These are phyloP conservation scores for Cryphonectria nitschkei DNA, from an alignment of 2,329 filamentous ascomycete species.

Conservation along the genomic window DNA sequence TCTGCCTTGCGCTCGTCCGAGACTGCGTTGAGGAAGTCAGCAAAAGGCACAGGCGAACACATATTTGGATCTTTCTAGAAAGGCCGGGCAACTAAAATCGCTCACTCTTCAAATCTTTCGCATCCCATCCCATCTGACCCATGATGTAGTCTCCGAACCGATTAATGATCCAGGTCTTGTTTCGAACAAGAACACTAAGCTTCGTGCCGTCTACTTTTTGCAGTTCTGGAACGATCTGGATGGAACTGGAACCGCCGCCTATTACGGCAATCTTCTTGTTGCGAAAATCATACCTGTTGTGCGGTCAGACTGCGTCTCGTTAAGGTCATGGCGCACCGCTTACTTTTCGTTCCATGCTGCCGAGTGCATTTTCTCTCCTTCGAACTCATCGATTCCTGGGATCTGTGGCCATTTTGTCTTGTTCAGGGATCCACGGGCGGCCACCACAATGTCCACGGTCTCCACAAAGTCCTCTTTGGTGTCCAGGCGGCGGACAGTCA, in stretches of 20 bases:
- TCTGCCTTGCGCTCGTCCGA: conserved; percentile 3
- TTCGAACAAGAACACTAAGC: not conserved
- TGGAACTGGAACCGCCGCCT: conserved; percentile 38
- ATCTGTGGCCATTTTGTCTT: conserved; percentile 34
- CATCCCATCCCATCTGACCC: conserved; percentile 12
- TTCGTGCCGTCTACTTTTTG: not conserved
- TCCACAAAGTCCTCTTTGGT: conserved; percentile 13
- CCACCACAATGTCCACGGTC: conserved; percentile 16
- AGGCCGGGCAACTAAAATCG: not conserved
- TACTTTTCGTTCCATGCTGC: conserved; percentile 33
- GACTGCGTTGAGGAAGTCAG: conserved; percentile 3
- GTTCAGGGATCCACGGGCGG: conserved; percentile 18
- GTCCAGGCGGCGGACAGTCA: not conserved
- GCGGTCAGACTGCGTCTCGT: conserved; percentile 3
- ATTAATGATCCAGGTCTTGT: conserved; percentile 14
- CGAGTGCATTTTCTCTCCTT: conserved; percentile 37
- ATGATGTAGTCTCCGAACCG: conserved; percentile 13
- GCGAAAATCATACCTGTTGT: conserved; percentile 16
- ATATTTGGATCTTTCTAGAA: not conserved
- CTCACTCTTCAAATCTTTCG: not conserved
- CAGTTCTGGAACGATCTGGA: conserved; percentile 36
- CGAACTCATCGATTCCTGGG: conserved; percentile 39
- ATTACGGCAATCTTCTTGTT: conserved; percentile 33
- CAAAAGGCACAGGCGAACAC: not conserved
- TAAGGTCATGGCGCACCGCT: not conserved